Evolutionary conservation across 176 grass and related monocot species (phyloP).

Genomic region (Phoenix roebelenii): DNA sequence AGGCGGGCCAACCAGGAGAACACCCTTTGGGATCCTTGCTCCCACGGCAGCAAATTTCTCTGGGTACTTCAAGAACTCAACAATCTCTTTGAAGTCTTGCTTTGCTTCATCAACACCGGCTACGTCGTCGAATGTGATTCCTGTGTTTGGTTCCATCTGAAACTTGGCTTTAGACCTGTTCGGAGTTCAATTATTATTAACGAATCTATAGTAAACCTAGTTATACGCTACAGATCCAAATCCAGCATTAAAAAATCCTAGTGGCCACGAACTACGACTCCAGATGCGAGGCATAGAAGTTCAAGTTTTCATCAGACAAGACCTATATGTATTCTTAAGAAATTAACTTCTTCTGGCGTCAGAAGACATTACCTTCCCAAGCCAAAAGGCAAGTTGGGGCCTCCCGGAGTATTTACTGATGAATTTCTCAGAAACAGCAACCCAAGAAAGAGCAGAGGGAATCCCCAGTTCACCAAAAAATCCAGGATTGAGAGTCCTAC

Average conservation of each 20-base stretch:
- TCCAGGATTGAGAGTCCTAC: constrained; percentile 37
- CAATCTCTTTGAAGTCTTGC: constrained; percentile 87
- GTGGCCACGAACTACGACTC: too few species aligned
- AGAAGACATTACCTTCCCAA: constrained; percentile 24
- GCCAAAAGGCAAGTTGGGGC: constrained; percentile 46
- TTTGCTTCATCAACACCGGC: constrained; percentile 77
- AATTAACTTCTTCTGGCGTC: too few species aligned
- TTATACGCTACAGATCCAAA: too few species aligned
- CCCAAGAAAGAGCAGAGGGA: constrained; percentile 62
- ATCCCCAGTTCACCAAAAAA: constrained; percentile 37
- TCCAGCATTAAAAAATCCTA: too few species aligned
- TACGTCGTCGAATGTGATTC: constrained; percentile 70
- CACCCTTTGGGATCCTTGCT: constrained; percentile 57
- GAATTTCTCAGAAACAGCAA: constrained; percentile 30
- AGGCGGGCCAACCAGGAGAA: constrained; percentile 46
- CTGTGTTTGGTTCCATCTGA: constrained; percentile 83
- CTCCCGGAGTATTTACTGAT: constrained; percentile 28
- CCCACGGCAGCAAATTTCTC: constrained; percentile 68
- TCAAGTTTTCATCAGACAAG: too few species aligned
- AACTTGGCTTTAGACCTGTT: constrained; percentile 69
- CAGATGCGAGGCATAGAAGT: too few species aligned
- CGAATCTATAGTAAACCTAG: too few species aligned
- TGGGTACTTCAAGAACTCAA: constrained; percentile 53
- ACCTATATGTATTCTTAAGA: too few species aligned
- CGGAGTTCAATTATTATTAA: not conserved